Evolutionary conservation across 352 stramenopile species (phyloP), one percentile per base, ranked within the genome.

Genomic region (Phytopythium chamaehyphon): DNA sequence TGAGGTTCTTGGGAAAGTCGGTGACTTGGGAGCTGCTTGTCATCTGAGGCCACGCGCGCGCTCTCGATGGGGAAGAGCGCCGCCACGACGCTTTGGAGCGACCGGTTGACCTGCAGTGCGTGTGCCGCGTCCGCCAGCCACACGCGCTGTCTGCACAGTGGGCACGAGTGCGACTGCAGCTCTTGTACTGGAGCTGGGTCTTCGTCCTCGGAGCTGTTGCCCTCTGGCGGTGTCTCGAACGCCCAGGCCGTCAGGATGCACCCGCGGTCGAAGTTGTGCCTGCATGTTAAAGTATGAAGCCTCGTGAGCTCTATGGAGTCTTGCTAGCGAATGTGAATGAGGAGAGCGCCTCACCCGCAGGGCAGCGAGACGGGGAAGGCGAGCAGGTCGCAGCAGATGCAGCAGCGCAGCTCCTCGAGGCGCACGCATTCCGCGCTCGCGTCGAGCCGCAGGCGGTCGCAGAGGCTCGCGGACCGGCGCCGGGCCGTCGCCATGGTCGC

Each of bases 181-280:
- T 24, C 50, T 42, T 12, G 2, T 21, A 1, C 42, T 40, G 33
- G 12, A 23, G 31, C 7, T 24, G 23, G 47, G 42, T 11, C 46
- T 43, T 57, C 26, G 7, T 36, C 43, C 7, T 47, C 48, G n/a
- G 54, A 26, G 54, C 40, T 40, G 42, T 55, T 54, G 47, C 26
- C 44, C 44, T 18, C n/a, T 22, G 24, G 18, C 7, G 14, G 21
- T 28, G 28, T 16, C 24, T 79, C 64, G 42, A 83, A 71, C 5
- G 61, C 51, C 80, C 80, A 91, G 6, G 80, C 80, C 1, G 64
- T 76, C 21, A 91, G 51, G 23, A 91, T 81, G 54, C 81, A 91
- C 7, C 81, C 81, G 9, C 81, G 78, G 54, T 91, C 81, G 51
- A 90, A 91, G 62, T 91, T 91, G 62, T 91, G 81, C n/a, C 81